phyloP scores from a whole-genome alignment of 1,284 basidiomycete genomes.

The Malassezia arunalokei region DNA sequence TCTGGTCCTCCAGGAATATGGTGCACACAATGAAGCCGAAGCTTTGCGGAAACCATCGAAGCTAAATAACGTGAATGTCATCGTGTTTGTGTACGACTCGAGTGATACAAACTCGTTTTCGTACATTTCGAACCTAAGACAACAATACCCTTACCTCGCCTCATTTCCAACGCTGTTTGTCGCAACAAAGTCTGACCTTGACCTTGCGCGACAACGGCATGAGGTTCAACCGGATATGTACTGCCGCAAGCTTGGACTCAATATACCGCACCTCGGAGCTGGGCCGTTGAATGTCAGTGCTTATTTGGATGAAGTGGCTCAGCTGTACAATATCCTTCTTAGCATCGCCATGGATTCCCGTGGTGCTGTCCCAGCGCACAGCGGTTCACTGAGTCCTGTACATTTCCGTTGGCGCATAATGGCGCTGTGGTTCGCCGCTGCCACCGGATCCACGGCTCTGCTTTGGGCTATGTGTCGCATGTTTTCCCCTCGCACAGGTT shows the following conservation, averaged over 20 bases:
- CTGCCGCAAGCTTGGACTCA: constrained; percentile 42
- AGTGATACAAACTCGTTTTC: constrained; percentile 98
- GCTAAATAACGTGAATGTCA: constrained; percentile 79
- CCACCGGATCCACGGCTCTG: constrained; percentile 1
- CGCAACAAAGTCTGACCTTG: constrained; percentile 95
- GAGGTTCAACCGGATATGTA: constrained; percentile 98
- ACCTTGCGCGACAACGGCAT: constrained; percentile 69
- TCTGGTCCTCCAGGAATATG: constrained; percentile 81
- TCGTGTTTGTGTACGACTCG: constrained; percentile 91
- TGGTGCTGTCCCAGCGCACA: constrained; percentile 30
- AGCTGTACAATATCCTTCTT: constrained; percentile 74
- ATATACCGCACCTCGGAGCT: constrained; percentile 32
- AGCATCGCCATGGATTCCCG: constrained; percentile 54
- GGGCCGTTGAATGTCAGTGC: constrained; percentile 49
- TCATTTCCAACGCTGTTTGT: constrained; percentile 89
- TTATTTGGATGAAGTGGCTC: constrained; percentile 70
- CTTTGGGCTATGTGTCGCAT: constrained; percentile 2
- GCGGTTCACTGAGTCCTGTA: constrained; percentile 20
- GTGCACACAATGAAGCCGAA: constrained; percentile 68
- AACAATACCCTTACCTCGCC: constrained; percentile 81
- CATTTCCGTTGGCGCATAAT: constrained; percentile 8
- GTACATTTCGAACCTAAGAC: constrained; percentile 82
- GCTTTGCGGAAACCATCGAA: constrained; percentile 77
- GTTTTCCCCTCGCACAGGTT: background rate
- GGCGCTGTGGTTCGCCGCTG: background rate